phyloP scores from a whole-genome alignment of 1,139 yeast species.

The Debaryomyces fabryi region DNA sequence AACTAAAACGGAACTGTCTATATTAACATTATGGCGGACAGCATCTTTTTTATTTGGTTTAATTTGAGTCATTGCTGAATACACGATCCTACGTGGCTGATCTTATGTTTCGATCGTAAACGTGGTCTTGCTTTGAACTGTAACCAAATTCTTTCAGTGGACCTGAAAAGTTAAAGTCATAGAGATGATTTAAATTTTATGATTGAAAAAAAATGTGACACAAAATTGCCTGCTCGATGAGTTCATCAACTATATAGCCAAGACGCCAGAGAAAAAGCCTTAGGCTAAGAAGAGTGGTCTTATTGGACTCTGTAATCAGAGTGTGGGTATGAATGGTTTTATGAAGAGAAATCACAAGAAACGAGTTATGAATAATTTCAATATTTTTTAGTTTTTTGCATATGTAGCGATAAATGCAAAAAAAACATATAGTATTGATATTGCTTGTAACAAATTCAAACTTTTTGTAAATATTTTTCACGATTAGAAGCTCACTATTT shows the following conservation, averaged over 20 bases:
- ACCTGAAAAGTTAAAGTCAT: neutral
- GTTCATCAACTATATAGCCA: neutral
- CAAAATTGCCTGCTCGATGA: constrained; percentile 1
- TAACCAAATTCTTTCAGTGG: neutral
- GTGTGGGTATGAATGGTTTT: too few relatives aligned
- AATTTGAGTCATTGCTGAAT: neutral
- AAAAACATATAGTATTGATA: too few relatives aligned
- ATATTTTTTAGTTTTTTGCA: too few relatives aligned
- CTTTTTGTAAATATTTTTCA: too few relatives aligned
- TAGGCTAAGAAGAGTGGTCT: too few relatives aligned
- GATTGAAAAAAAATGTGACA: constrained; percentile 5
- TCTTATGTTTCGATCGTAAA: neutral
- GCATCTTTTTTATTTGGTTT: constrained; percentile 5
- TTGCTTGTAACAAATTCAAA: neutral
- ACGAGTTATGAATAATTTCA: too few relatives aligned
- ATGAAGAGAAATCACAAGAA: too few relatives aligned
- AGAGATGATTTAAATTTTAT: neutral
- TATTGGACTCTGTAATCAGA: too few relatives aligned
- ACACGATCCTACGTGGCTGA: neutral
- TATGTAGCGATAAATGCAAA: neutral
- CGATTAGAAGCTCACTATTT: too few relatives aligned
- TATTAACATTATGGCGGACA: constrained; percentile 14
- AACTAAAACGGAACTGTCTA: constrained; percentile 22
- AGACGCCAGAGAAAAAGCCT: neutral
- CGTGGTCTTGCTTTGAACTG: neutral